Conservation (phyloP, 139 green algal genomes). For the Chlorokybus atmophyticus region DNA sequence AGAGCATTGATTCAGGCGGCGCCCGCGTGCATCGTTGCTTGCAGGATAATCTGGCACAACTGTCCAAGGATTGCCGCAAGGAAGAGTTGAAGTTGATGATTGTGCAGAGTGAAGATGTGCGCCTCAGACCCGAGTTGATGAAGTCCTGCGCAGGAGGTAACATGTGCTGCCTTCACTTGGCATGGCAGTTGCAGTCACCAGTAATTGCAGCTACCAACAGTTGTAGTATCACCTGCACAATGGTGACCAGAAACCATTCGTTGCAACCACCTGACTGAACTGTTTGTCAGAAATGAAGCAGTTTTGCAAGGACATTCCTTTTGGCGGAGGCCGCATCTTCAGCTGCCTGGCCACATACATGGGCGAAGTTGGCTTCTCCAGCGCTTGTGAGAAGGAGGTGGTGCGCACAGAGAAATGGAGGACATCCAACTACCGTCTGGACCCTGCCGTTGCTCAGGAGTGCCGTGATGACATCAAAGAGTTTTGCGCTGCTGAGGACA, state of each 20-base stretch:
- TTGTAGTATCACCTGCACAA: too few relatives aligned
- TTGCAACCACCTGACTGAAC: too few relatives aligned
- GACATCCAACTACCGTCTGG: conserved; percentile 55
- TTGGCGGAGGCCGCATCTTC: conserved; percentile 51
- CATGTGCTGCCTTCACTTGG: too few relatives aligned
- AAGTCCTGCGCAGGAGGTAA: conserved; percentile 54
- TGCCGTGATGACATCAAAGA: conserved; percentile 43
- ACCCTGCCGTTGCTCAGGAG: conserved; percentile 49
- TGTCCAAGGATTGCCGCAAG: conserved; percentile 43
- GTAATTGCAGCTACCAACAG: too few relatives aligned
- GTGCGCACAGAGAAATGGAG: conserved; percentile 28
- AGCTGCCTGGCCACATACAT: conserved; percentile 60
- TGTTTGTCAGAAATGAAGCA: conserved; percentile 47
- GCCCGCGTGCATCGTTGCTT: conserved; percentile 64
- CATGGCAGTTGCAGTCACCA: too few relatives aligned
- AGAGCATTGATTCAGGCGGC: conserved; percentile 39
- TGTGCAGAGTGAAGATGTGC: conserved; percentile 36
- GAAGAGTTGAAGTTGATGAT: conserved; percentile 63
- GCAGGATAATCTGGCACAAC: conserved; percentile 40
- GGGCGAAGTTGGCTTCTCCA: conserved; percentile 49
- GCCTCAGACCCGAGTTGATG: conserved; percentile 40
- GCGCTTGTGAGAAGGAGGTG: conserved; percentile 42
- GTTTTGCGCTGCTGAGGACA: conserved; percentile 36
- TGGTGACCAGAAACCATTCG: too few relatives aligned
- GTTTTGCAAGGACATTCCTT: conserved; percentile 48